Evolutionary conservation across 805 yeast genomes (phyloP).

Genomic region (Yamadazyma akitaensis): DNA sequence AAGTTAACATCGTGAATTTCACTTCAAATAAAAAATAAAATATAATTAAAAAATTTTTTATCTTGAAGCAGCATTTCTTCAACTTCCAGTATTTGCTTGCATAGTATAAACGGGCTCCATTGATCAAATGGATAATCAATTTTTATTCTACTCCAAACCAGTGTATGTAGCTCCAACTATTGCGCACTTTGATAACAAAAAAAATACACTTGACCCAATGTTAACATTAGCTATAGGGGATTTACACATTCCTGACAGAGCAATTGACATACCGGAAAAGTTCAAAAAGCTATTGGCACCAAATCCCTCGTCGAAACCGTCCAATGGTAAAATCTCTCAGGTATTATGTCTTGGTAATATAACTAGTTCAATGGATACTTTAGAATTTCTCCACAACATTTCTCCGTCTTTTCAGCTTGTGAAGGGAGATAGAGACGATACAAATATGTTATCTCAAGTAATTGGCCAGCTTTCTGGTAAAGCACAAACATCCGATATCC

Average conservation of each 20-base stretch:
- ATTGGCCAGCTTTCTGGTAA: slow-evolving; percentile 14
- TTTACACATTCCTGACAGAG: slow-evolving; percentile 84
- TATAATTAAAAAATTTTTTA: too few relatives aligned
- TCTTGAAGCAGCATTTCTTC: too few relatives aligned
- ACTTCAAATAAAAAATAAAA: background rate
- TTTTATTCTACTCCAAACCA: too few relatives aligned
- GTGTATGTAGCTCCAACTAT: background rate
- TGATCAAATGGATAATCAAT: too few relatives aligned
- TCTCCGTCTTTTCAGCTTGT: slow-evolving; percentile 75
- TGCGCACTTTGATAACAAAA: background rate
- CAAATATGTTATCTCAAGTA: slow-evolving; percentile 33
- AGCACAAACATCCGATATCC: slow-evolving; percentile 24
- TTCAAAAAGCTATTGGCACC: slow-evolving; percentile 78
- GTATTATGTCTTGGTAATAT: slow-evolving; percentile 85
- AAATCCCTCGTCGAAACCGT: slow-evolving; percentile 38
- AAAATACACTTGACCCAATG: slow-evolving; percentile 20
- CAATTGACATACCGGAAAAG: slow-evolving; percentile 56
- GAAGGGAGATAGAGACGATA: slow-evolving; percentile 76
- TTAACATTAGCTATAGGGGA: slow-evolving; percentile 77
- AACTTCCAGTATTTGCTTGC: too few relatives aligned
- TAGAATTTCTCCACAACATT: slow-evolving; percentile 60
- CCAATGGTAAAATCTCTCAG: slow-evolving; percentile 68
- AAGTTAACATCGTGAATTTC: background rate
- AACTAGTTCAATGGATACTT: slow-evolving; percentile 61
- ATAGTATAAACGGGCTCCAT: too few relatives aligned